Evolutionary conservation across 768 basidiomycete genomes (phyloP).

Genomic region (Pilatotrama ljubarskyi): DNA sequence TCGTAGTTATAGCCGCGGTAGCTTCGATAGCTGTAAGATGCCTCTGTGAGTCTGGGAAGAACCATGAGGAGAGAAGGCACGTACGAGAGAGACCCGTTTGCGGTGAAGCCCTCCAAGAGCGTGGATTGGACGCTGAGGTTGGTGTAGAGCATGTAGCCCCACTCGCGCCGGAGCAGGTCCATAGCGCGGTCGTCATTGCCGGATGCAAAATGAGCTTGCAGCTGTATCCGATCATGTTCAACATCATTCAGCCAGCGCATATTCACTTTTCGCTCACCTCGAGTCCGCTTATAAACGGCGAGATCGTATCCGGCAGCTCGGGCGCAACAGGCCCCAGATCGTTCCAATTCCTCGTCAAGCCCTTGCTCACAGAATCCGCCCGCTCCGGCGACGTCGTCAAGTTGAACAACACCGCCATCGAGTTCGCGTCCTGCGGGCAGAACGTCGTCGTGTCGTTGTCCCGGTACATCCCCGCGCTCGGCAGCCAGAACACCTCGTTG

Average conservation of each 20-base stretch:
- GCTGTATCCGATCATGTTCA: slow-evolving; percentile 30
- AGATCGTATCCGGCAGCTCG: slow-evolving; percentile 58
- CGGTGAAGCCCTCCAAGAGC: slow-evolving; percentile 58
- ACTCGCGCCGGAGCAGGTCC: slow-evolving; percentile 52
- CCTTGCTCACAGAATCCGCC: slow-evolving; percentile 45
- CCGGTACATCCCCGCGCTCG: slow-evolving; percentile 48
- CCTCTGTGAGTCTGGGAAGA: neutral
- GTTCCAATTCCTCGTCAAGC: slow-evolving; percentile 53
- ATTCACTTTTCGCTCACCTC: slow-evolving; percentile 40
- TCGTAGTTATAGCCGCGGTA: slow-evolving; percentile 58
- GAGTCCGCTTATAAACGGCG: slow-evolving; percentile 58
- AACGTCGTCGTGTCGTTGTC: slow-evolving; percentile 56
- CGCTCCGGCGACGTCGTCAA: slow-evolving; percentile 44
- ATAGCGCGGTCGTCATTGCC: slow-evolving; percentile 53
- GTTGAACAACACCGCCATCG: slow-evolving; percentile 55
- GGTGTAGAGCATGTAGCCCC: slow-evolving; percentile 63
- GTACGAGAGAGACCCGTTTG: slow-evolving; percentile 55
- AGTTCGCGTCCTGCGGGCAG: slow-evolving; percentile 59
- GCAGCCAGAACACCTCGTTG: slow-evolving; percentile 56
- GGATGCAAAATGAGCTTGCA: slow-evolving; percentile 58
- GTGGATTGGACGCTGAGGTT: slow-evolving; percentile 56
- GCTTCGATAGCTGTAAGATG: slow-evolving; percentile 44
- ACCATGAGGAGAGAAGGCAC: slow-evolving; percentile 6
- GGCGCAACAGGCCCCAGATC: slow-evolving; percentile 52
- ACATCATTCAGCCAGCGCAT: neutral